These are phyloP conservation scores for Dalbergia cochinchinensis DNA, from an alignment of 306 rosid genomes.

Conservation along the genomic window DNA sequence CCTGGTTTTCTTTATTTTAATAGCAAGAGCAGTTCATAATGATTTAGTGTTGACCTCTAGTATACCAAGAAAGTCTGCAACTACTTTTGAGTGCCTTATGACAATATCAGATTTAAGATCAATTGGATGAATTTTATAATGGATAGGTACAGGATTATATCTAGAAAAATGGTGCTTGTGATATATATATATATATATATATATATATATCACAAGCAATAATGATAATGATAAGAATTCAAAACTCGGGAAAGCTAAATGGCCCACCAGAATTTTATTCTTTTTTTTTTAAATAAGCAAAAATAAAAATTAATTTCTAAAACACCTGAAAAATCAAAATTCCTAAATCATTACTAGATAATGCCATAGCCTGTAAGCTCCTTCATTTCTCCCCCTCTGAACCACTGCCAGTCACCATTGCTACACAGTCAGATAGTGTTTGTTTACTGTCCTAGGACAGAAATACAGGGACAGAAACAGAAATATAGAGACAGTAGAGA, in stretches of 20 bases:
- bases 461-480: too few relatives aligned
- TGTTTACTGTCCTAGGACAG: too few relatives aligned
- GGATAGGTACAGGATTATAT: not conserved
- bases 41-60: conserved; percentile 12
- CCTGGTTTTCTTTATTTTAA: conserved; percentile 8
- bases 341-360: conserved; percentile 6
- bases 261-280: not conserved
- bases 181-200: not conserved
- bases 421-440: too few relatives aligned
- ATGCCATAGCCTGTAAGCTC: not conserved
- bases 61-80: conserved; percentile 12
- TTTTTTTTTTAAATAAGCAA: not conserved
- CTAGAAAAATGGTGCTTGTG: not conserved
- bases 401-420: conserved; percentile 1
- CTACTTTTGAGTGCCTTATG: not conserved
- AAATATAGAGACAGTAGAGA: too few relatives aligned
- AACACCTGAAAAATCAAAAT: not conserved
- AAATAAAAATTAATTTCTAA: conserved; percentile 10
- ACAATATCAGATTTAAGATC: conserved; percentile 31
- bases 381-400: conserved; percentile 22
- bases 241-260: not conserved
- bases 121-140: conserved; percentile 15
- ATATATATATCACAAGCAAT: not conserved
- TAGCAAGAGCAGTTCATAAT: conserved; percentile 14
- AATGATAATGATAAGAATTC: not conserved